Conservation (phyloP, 2,329 filamentous ascomycete species). For the Pseudomassariella vexata region DNA sequence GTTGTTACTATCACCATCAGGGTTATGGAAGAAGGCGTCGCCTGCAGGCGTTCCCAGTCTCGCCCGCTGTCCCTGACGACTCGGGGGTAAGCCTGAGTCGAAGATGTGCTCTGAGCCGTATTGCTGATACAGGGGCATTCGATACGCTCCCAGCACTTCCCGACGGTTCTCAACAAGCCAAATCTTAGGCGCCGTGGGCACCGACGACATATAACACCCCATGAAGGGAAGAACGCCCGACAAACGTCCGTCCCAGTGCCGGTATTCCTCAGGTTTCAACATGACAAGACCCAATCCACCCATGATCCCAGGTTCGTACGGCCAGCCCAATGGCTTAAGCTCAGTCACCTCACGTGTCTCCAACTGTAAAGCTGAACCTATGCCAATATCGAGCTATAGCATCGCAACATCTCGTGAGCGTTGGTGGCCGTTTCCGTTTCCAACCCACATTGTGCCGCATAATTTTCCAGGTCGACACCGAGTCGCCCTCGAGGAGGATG, state of each 20-base stretch:
- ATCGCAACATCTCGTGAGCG: no score
- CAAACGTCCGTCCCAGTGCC: constrained; percentile 22
- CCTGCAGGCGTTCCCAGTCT: constrained; percentile 18
- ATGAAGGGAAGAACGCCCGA: constrained; percentile 37
- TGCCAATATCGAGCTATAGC: constrained; percentile 13
- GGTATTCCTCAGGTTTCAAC: constrained; percentile 1
- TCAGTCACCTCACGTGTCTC: not conserved
- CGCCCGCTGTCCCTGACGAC: constrained; percentile 12
- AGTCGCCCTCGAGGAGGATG: constrained; percentile 30
- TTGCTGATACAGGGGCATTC: constrained; percentile 31
- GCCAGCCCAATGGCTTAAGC: constrained; percentile 10
- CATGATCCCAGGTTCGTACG: constrained; percentile 14
- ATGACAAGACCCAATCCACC: constrained; percentile 24
- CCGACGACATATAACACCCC: constrained; percentile 33
- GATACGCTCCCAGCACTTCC: constrained; percentile 34
- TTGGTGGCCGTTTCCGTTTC: constrained; percentile 2
- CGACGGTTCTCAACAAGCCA: constrained; percentile 37
- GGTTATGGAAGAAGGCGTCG: constrained; percentile 10
- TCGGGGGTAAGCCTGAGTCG: constrained; percentile 14
- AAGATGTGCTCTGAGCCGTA: constrained; percentile 13
- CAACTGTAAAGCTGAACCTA: constrained; percentile 9
- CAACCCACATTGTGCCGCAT: constrained; percentile 28
- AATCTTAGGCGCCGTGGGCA: constrained; percentile 27
- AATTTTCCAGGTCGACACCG: constrained; percentile 23
- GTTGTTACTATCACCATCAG: no score